Base-by-base conservation (phyloP, 805 yeast species). In the Metschnikowia gelsemii region DNA sequence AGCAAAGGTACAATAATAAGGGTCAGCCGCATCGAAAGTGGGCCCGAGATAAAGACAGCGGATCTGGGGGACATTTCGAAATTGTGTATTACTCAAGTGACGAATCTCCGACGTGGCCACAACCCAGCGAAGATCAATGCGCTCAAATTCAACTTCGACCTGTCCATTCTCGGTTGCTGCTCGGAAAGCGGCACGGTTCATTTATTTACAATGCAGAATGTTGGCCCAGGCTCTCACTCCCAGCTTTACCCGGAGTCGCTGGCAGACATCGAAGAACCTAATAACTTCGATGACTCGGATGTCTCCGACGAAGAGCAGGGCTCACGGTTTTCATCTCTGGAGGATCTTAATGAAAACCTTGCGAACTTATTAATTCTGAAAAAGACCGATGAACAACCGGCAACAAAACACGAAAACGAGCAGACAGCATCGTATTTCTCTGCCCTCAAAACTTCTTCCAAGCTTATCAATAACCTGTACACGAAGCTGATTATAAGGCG, bases 141-240 rank as follows among this genome's bases (percentile, higher is more conserved):
- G 2, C 56, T 70, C 39, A 57, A 55, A 21, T 68, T 70, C 54
- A 66, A 61, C 43, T 43, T 45, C 30, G 71, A 65, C 38, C 57
- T 57, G 43, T 46, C 57, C 6, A 46, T 68, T 1, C 45, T 70
- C 22, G 74, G 69, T 4, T 67, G 72, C 44, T 71, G 66, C 6
- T 64, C 71, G 3, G 72, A 66, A 19, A 61, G 59, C 42, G 63
- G 63, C 33, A 70, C 75, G 2, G 58, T 70, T n/a, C 75, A 70
- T 43, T 57, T 70, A 18, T 70, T 69, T 49, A 52, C 52, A 25
- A 35, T 70, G 22, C 25, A 25, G 5, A 6, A 14, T 19, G 7
- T n/a, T 8, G 17, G 18, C 28, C 14, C 18, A 16, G 5, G 4
- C 6, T 11, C 23, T 13, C 31, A 27, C 28, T n/a, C 8, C 8